Conservation (phyloP, 2,329 filamentous ascomycete species). For the Huntiella omanensis region DNA sequence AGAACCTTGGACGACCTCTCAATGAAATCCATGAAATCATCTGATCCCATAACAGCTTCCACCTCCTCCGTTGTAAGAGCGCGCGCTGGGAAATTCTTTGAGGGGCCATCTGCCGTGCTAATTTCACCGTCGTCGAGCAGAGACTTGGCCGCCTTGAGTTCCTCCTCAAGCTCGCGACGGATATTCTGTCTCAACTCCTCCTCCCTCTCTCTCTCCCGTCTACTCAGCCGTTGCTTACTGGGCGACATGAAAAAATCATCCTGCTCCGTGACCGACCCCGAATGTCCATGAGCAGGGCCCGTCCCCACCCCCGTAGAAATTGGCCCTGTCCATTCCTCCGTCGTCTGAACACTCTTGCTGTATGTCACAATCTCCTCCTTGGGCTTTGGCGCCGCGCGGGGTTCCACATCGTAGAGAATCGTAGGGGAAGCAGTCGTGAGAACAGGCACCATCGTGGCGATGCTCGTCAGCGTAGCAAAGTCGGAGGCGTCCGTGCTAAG, state of each 20-base stretch:
- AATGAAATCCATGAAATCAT: constrained; percentile 88
- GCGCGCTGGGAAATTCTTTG: constrained; percentile 53
- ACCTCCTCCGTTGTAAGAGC: constrained; percentile 71
- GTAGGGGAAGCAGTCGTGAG: constrained; percentile 55
- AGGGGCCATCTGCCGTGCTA: constrained; percentile 16
- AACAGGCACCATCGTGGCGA: constrained; percentile 37
- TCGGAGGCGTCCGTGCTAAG: constrained; percentile 58
- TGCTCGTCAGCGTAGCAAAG: constrained; percentile 28
- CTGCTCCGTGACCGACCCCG: constrained; percentile 36
- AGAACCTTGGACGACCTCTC: constrained; percentile 94
- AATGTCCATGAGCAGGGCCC: constrained; percentile 17
- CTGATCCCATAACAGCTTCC: constrained; percentile 72
- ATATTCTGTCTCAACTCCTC: constrained; percentile 77
- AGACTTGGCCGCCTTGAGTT: constrained; percentile 56
- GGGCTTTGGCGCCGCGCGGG: constrained; percentile 30
- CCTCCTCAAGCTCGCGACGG: constrained; percentile 79
- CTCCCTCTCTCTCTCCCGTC: constrained; percentile 63
- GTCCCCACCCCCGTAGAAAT: constrained; percentile 13
- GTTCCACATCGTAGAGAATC: constrained; percentile 64
- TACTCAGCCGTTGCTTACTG: constrained; percentile 52
- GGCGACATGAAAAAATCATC: constrained; percentile 42
- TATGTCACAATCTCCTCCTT: constrained; percentile 81
- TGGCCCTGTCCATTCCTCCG: constrained; percentile 48
- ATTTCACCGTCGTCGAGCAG: constrained; percentile 32
- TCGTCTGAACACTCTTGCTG: constrained; percentile 90